Base-by-base conservation (phyloP, 2,329 filamentous ascomycete species). In the Stachybotrys chartarum region DNA sequence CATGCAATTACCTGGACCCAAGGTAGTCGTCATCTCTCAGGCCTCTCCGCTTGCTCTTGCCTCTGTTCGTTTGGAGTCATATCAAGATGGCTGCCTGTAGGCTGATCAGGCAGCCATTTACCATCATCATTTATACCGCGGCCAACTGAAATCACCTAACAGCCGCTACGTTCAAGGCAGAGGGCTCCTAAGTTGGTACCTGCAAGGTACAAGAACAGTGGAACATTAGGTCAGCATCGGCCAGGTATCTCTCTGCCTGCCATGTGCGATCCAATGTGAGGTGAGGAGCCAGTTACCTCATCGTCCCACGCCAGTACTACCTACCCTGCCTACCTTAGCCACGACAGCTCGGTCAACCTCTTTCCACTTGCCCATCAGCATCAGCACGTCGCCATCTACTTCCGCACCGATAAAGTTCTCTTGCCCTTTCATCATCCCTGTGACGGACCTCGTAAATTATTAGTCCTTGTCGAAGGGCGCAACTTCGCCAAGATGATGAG, bases 401-500 rank as follows among this genome's bases (percentile, higher is more conserved):
- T 10, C 35, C 35, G 14, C 10, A 42, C 35, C 35, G 35, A 24
- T 24, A 24, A 42, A 42, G 3, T 10, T 14, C 35, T 42, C 35
- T 42, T 42, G 35, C 35, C 10, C 14, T 2, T 10, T 42, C 35
- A 10, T 42, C 10, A 10, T 42, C 35, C 35, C 14, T 30, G 16
- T 50, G 5, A 12, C 12, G 17, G 47, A 18, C 17, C 16, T 18
- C 17, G 17, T 30, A 31, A 30, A 50, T 35, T 14, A 1, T 7
- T 11, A 31, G 18, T 17, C 12, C 30, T 14, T 42, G 8, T 42
- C 35, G 35, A 10, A 55, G 55, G 53, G 57, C 55, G 32, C 44
- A 51, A 24, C 30, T 24, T 52, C n/a, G 54, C 53, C 67, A 67
- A 61, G 52, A 88, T 81, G 80, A 97, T 97, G 92, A 87, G 91